Evolutionary conservation across 805 yeast species (phyloP), one percentile per base, ranked within the genome.

Genomic region (Sugiyamaella mastotermitis): DNA sequence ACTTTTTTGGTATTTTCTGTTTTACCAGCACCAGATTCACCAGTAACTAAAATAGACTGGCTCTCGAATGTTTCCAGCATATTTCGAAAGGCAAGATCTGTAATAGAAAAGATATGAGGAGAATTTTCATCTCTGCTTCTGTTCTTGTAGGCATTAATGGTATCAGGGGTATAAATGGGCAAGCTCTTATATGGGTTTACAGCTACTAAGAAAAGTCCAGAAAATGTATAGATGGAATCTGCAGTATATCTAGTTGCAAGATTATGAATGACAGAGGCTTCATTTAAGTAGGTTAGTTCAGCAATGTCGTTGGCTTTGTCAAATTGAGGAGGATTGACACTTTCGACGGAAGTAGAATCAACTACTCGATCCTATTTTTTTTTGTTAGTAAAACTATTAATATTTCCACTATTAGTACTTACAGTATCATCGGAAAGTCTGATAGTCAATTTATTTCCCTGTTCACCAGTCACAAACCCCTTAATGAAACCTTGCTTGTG

Each of bases 1-100:
- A 92, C 87, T 56, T 83, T 87, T 60, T 92, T 92, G 3, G 99
- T 92, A 50, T 86, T 92, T 62, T 92, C 98, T 0, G 99, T 92
- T 57, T 92, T 92, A 37, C 99, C 99, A 0, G 99, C 98, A 49
- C 99, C 99, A 17, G 94, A 82, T 57, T 92, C 99, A 47, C 99
- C 99, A 0, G 98, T 92, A n/a, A 92, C 97, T 35, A 92, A 67
- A 39, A 92, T 86, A 9, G 94, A 80, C 64, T 92, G 98, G 58
- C 88, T 82, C 51, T 77, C 78, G 35, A 66, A 69, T 47, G 82
- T 79, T 9, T 71, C 67, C 9, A 85, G 64, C 56, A 92, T 65
- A 51, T 80, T 83, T 46, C 85, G 74, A 50, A 78, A 84, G 1
- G 97, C 94, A 33, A 77, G 76, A 53, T 92, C 95, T 0, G 95